Percentiles rank a stretch among this genome's conserved stretches.
Conservation (phyloP, 148 eudicot genomes). For the Vaccinium macrocarpon region DNA sequence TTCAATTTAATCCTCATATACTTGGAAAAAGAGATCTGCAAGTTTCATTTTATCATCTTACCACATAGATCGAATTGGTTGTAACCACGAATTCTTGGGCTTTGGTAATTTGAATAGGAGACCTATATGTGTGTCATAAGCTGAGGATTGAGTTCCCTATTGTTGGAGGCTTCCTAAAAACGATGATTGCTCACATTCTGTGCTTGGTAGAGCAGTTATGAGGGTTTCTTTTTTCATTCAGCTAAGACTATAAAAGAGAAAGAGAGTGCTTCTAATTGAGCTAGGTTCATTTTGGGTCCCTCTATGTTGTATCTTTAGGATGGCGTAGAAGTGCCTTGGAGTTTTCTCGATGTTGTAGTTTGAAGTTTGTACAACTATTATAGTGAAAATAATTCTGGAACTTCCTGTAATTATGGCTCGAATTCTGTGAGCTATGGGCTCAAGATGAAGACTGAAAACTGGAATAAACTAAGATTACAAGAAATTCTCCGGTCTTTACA, state of each 20-base stretch:
- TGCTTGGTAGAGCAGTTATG: neutral
- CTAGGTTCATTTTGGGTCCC: neutral
- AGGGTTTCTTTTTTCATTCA: neutral
- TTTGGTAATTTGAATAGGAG: neutral
- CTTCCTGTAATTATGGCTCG: neutral
- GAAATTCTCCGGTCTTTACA: neutral
- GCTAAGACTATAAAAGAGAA: neutral
- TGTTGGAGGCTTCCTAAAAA: neutral
- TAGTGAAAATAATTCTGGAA: neutral
- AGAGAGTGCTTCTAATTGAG: neutral
- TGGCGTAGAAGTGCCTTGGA: neutral
- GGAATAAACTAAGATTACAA: neutral
- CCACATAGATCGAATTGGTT: neutral
- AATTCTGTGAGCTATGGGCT: neutral
- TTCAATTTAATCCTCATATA: neutral
- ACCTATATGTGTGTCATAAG: neutral
- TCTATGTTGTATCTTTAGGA: neutral
- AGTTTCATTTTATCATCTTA: neutral
- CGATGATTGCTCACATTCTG: neutral
- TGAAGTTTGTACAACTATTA: neutral
- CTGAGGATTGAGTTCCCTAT: neutral
- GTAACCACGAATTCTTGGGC: slow-evolving; percentile 1
- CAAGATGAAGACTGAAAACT: neutral
- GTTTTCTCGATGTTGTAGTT: slow-evolving; percentile 4
- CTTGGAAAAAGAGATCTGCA: neutral